Conservation (phyloP, 345 rosid species). For the Dipteronia sinensis region DNA sequence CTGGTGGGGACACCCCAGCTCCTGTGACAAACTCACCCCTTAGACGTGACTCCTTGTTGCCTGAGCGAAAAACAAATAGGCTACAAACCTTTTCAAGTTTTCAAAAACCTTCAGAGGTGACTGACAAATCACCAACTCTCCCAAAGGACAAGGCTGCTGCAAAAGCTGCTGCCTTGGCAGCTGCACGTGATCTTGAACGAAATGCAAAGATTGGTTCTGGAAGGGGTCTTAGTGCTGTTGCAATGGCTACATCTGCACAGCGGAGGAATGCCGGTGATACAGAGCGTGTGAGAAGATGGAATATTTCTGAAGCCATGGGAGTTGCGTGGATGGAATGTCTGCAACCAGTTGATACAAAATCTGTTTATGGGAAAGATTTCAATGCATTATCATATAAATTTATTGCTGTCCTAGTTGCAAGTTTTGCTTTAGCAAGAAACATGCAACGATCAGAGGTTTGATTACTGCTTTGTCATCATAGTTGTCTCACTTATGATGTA, state of each 20-base stretch:
- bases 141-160: conserved; percentile 97
- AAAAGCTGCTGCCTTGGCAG: conserved; percentile 98
- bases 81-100: conserved; percentile 92
- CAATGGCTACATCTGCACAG: conserved; percentile 99
- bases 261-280: conserved; percentile 83
- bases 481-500: conserved; percentile 15
- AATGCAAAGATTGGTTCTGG: conserved; percentile 98
- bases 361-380: conserved; percentile 97
- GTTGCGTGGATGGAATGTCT: conserved; percentile 99
- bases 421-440: conserved; percentile 98
- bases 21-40: conserved; percentile 64
- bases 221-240: conserved; percentile 99
- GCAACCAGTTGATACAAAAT: conserved; percentile 87
- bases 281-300: conserved; percentile 97
- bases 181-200: conserved; percentile 98
- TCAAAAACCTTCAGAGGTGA: conserved; percentile 70
- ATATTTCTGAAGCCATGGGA: conserved; percentile 90
- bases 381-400: conserved; percentile 92
- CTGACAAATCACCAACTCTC: conserved; percentile 57
- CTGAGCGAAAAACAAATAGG: conserved; percentile 75
- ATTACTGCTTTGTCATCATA: conserved; percentile 21
- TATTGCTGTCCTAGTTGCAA: conserved; percentile 95
- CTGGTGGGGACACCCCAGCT: conserved; percentile 80
- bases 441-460: conserved; percentile 97
- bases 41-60: conserved; percentile 81